Base-by-base conservation (phyloP, 208 protist species). In the Trypanosoma conorhini region DNA sequence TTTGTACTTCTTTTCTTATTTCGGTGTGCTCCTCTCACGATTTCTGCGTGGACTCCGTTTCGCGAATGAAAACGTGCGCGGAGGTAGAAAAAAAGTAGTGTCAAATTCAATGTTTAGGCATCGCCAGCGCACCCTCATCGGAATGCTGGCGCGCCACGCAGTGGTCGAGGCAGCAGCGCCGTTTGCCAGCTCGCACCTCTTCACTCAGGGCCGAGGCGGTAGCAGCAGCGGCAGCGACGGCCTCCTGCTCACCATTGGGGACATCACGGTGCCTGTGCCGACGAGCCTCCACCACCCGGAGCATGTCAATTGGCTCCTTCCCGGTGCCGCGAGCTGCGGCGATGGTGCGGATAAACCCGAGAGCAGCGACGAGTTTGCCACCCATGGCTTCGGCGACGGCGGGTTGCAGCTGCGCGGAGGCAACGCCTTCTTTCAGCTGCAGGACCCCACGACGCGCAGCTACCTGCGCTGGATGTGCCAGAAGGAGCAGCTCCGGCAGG, bases 401-500 rank as follows among this genome's bases (percentile, higher is more conserved):
- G 48, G 31, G 12, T 46, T 62, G 5, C 21, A 24, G n/a, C n/a
- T 74, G 38, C 10, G 66, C 46, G 67, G 40, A 15, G 64, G 59
- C 10, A 89, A 83, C 70, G 71, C 80, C 57, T 89, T 93, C 66
- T 93, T 88, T 70, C 77, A 74, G 9, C 35, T 93, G 17, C 64
- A 77, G 19, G 83, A 93, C 66, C 76, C 80, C 5, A 69, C 84
- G 30, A 93, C 88, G 28, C 80, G 79, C 51, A 56, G 56, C 17
- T 86, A 92, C 62, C 64, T 98, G 19, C 88, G 91, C 44, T 98
- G 94, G 94, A 94, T 98, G 62, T 80, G 84, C 46, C 91, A 98
- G 79, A 98, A 98, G 79, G 88, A 96, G 76, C 75, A 81, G 63
- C 87, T 98, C 3, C 81, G 87, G 26, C 97, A 99, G 67, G 97